Evolutionary conservation across 129 eudicot genomes (phyloP).

Genomic region (Apium graveolens): DNA sequence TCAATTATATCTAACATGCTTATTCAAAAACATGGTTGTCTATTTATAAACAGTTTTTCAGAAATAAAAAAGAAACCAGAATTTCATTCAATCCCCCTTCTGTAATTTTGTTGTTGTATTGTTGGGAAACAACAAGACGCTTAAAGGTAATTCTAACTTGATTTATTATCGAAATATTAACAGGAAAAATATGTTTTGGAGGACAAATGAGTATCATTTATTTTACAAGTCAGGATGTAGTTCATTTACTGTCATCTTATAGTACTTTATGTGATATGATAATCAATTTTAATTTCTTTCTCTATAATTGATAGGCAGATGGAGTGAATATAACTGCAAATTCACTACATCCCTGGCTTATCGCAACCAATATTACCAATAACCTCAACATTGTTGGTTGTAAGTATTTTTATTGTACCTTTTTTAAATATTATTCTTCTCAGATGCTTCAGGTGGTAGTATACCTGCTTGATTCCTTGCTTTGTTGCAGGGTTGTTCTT

Average conservation of each 20-base stretch:
- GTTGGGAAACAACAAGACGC: too few relatives aligned
- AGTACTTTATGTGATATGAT: not conserved
- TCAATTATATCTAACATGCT: too few relatives aligned
- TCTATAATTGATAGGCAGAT: slow-evolving; percentile 1
- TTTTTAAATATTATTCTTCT: not conserved
- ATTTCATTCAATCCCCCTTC: too few relatives aligned
- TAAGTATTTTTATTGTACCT: not conserved
- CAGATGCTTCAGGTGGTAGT: not conserved
- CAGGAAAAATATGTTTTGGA: not conserved
- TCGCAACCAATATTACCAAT: slow-evolving; percentile 8
- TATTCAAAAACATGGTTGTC: too few relatives aligned
- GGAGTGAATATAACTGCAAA: slow-evolving; percentile 3
- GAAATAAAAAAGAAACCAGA: too few relatives aligned
- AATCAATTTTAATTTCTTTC: not conserved
- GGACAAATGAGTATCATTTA: not conserved
- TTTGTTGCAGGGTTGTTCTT: slow-evolving; percentile 7
- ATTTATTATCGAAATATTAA: not conserved
- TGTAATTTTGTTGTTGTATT: too few relatives aligned
- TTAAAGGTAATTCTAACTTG: not conserved
- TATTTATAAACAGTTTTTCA: too few relatives aligned
- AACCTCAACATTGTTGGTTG: too few relatives aligned
- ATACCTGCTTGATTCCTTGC: not conserved
- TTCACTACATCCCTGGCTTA: slow-evolving; percentile 8
- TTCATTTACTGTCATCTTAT: not conserved
- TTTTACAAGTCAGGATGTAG: not conserved